Evolutionary conservation across 495 filamentous ascomycete genomes (phyloP), one percentile per base, ranked within the genome.

Genomic region (Glarea lozoyensis): DNA sequence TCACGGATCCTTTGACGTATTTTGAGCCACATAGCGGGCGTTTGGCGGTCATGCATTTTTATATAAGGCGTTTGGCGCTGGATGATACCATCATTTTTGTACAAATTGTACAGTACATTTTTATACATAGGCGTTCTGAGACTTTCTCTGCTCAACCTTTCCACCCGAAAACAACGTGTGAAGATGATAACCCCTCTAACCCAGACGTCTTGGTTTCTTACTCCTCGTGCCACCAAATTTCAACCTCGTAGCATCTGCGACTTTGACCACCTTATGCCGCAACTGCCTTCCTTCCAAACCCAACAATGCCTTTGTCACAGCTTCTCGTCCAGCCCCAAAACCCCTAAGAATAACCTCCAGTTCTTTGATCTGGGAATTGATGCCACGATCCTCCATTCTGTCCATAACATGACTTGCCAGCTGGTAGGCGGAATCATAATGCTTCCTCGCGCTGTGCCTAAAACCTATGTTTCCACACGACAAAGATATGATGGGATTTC

Each of bases 221-320:
- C 85, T 87, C 61, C 89, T 84, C 46, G 86, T 88, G 56, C 92
- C 93, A 65, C 93, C 92, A 67, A 96, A 94, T 66, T 97, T 98
- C 57, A 97, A 58, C 55, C 84, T 80, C 35, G 88, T 94, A 24
- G 73, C 63, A 69, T 98, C 92, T 17, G 81, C 73, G 27, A 97
- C 85, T 53, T 77, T 77, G 38, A 69, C 65, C 46, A 97, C 76
- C 65, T 79, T 75, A 12, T 66, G 63, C 48, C 87, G 76, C 35
- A 98, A 50, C 50, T 65, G 54, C 57, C 73, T 78, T 38, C 92
- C 92, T 60, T 97, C 90, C 31, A 66, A 79, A 13, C 93, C 88
- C 53, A 98, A 56, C 23, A 98, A 60, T 0, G 88, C 85, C 73
- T 95, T 97, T 20, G 72, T 79, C 33, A 87, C 85, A 9, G 90